These are phyloP conservation scores for Penicillium simplicissimum DNA, from an alignment of 495 filamentous ascomycete genomes.

Conservation along the genomic window DNA sequence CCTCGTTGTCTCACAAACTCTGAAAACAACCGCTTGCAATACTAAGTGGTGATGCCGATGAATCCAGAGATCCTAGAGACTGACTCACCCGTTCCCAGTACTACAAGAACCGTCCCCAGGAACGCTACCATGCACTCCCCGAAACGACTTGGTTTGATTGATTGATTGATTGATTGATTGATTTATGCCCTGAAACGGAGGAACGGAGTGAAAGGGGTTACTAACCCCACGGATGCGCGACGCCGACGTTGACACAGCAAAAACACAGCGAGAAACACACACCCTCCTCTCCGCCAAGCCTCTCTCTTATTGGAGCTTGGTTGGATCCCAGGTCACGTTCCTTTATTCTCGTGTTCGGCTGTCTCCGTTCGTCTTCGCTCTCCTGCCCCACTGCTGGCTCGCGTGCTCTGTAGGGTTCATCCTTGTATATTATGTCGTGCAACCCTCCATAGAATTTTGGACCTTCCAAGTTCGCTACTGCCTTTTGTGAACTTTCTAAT, in stretches of 20 bases:
- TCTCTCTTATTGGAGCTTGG: too few relatives aligned
- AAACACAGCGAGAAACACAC: not conserved
- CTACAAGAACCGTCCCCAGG: not conserved
- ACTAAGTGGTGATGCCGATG: too few relatives aligned
- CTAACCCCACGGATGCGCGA: constrained; percentile 17
- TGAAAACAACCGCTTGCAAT: too few relatives aligned
- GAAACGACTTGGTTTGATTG: too few relatives aligned
- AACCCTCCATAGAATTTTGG: not conserved
- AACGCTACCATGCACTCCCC: too few relatives aligned
- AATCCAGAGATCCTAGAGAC: too few relatives aligned
- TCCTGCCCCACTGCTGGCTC: not conserved
- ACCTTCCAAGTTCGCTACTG: not conserved
- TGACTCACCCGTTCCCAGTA: too few relatives aligned
- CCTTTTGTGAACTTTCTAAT: not conserved
- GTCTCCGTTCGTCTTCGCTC: constrained; percentile 1
- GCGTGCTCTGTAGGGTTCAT: not conserved
- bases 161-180: too few relatives aligned
- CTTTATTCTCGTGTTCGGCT: constrained; percentile 8
- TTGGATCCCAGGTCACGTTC: too few relatives aligned
- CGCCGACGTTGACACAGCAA: constrained; percentile 18
- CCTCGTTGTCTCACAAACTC: too few relatives aligned
- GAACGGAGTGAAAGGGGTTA: constrained; percentile 22
- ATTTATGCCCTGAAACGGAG: constrained; percentile 24
- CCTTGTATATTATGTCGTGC: not conserved
- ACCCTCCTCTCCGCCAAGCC: too few relatives aligned